A percentile compares a stretch with the other conserved stretches of the same genome.
Evolutionary conservation across 2,329 filamentous ascomycete species (phyloP).

Genomic region (Verruconis gallopava): DNA sequence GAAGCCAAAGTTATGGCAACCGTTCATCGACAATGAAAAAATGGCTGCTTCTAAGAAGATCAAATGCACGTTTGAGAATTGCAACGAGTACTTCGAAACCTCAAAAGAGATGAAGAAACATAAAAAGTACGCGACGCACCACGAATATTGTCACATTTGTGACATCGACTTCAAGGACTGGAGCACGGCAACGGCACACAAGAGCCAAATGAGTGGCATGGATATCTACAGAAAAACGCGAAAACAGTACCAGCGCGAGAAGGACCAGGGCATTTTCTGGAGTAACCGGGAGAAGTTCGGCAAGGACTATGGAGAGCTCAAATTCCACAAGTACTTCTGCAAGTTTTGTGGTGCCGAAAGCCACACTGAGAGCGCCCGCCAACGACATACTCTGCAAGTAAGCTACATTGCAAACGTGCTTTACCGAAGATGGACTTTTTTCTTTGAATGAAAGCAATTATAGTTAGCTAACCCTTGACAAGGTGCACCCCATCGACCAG

Average conservation of each 20-base stretch:
- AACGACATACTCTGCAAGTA: constrained; percentile 39
- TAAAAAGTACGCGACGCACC: constrained; percentile 32
- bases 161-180: constrained; percentile 32
- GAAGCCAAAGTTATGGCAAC: too few species aligned
- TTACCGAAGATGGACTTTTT: too few species aligned
- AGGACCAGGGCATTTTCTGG: background rate
- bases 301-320: background rate
- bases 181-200: constrained; percentile 35
- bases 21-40: too few species aligned
- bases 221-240: constrained; percentile 3
- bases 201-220: constrained; percentile 17
- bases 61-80: constrained; percentile 33
- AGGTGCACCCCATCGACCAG: constrained; percentile 39
- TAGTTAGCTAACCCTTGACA: constrained; percentile 4
- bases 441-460: too few species aligned
- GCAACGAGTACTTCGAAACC: constrained; percentile 32
- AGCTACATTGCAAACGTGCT: constrained; percentile 12
- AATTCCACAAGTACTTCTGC: constrained; percentile 25
- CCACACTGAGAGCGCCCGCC: constrained; percentile 37
- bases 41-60: constrained; percentile 6
- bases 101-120: constrained; percentile 36
- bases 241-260: constrained; percentile 1
- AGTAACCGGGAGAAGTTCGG: constrained; percentile 7
- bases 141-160: constrained; percentile 35
- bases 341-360: constrained; percentile 45